phyloP scores from a whole-genome alignment of 1,284 basidiomycete genomes.

The Ustilago lituana region DNA sequence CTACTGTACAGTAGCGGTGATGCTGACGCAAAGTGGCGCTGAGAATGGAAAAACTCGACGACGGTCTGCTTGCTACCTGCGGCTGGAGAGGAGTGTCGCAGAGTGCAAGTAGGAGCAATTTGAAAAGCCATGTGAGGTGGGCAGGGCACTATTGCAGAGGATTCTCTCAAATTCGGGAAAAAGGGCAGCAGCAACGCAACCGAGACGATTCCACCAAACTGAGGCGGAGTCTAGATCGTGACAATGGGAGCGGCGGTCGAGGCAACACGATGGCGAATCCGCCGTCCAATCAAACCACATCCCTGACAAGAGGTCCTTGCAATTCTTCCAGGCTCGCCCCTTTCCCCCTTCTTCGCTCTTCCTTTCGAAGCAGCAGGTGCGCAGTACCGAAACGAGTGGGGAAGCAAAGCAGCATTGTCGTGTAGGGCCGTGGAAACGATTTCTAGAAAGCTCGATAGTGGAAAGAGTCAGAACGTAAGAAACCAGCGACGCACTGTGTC shows the following conservation, averaged over 20 bases:
- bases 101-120: neutral
- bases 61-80: neutral
- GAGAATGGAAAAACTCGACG: slow-evolving; percentile 4
- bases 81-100: slow-evolving; percentile 4
- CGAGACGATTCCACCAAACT: neutral
- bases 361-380: too few species aligned
- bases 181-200: too few species aligned
- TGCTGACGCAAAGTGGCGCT: too few species aligned
- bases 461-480: too few species aligned
- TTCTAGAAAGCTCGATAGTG: too few species aligned
- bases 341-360: too few species aligned
- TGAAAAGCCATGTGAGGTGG: neutral
- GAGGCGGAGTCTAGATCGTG: slow-evolving; percentile 18
- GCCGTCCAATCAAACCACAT: slow-evolving; percentile 16
- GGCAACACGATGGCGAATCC: slow-evolving; percentile 9
- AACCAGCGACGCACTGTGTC: too few species aligned
- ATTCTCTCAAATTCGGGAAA: neutral
- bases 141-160: neutral
- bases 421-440: too few species aligned
- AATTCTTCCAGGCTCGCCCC: neutral
- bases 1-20: too few species aligned
- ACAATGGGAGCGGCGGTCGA: slow-evolving; percentile 5
- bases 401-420: too few species aligned
- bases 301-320: neutral
- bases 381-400: too few species aligned